A percentile compares a stretch with the other conserved stretches of the same genome.
phyloP scores from a whole-genome alignment of 2,329 filamentous ascomycete species.

The Pyrenochaeta sp. region DNA sequence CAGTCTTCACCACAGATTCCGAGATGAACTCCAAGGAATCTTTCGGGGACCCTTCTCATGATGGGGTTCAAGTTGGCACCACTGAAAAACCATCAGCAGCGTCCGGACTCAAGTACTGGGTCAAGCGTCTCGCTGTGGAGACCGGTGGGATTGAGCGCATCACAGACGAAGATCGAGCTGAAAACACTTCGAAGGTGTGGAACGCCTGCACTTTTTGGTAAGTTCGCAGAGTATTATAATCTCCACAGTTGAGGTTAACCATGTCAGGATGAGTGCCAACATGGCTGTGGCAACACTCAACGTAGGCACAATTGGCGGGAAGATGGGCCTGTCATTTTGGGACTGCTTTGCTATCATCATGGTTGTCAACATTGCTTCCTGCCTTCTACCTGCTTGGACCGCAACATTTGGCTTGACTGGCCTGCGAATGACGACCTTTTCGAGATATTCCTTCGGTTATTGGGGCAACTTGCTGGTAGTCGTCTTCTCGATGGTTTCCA shows the following conservation, averaged over 20 bases:
- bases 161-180: slow-evolving; percentile 29
- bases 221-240: background rate
- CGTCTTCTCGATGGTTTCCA: slow-evolving; percentile 49
- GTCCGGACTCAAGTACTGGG: slow-evolving; percentile 12
- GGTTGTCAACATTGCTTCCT: slow-evolving; percentile 43
- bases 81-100: slow-evolving; percentile 5
- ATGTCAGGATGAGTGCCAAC: slow-evolving; percentile 47
- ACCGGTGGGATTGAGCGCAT: slow-evolving; percentile 33
- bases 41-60: slow-evolving; percentile 9
- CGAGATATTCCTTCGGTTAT: slow-evolving; percentile 50
- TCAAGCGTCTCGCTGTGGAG: slow-evolving; percentile 27
- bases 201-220: slow-evolving; percentile 38
- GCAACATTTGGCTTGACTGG: slow-evolving; percentile 46
- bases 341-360: slow-evolving; percentile 50
- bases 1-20: slow-evolving; percentile 12
- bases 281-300: slow-evolving; percentile 50
- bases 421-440: slow-evolving; percentile 49
- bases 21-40: slow-evolving; percentile 24
- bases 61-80: slow-evolving; percentile 9
- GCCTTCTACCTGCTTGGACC: slow-evolving; percentile 39
- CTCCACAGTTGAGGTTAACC: slow-evolving; percentile 2
- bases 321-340: slow-evolving; percentile 48
- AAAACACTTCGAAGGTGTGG: slow-evolving; percentile 34
- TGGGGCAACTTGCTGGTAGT: slow-evolving; percentile 51
- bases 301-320: slow-evolving; percentile 43